Percentiles rank a stretch among this genome's conserved stretches.
Conservation (phyloP, 192 early-diverging fungal species). For the Coemansia sp. region DNA sequence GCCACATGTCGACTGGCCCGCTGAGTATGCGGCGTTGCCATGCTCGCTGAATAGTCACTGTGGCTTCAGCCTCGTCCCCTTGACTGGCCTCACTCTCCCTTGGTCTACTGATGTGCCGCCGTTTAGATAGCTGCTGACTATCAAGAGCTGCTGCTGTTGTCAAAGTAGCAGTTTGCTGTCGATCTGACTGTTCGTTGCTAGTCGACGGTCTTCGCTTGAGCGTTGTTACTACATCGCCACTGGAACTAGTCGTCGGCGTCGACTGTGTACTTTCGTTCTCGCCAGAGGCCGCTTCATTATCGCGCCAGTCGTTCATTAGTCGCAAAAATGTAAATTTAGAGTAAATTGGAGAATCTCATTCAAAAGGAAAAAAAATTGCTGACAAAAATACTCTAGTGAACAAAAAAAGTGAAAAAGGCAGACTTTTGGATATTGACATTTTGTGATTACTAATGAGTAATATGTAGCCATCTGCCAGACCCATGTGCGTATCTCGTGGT, state of each 20-base stretch:
- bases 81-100: background rate
- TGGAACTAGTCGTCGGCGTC: background rate
- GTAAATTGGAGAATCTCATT: background rate
- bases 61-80: background rate
- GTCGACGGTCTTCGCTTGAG: background rate
- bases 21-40: slow-evolving; percentile 21
- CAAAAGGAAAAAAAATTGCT: background rate
- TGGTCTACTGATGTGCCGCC: background rate
- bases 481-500: background rate
- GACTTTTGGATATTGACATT: background rate
- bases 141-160: background rate
- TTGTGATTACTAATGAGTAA: background rate
- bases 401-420: background rate
- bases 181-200: background rate
- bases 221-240: background rate
- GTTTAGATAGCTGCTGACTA: background rate
- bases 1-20: slow-evolving; percentile 21
- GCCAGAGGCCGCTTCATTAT: background rate
- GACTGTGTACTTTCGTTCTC: background rate
- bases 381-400: background rate
- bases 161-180: background rate
- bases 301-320: background rate
- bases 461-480: background rate
- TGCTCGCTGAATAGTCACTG: slow-evolving; percentile 33
- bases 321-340: background rate